Evolutionary conservation across 768 basidiomycete genomes (phyloP).

Genomic region (Dioszegia aurantiaca): DNA sequence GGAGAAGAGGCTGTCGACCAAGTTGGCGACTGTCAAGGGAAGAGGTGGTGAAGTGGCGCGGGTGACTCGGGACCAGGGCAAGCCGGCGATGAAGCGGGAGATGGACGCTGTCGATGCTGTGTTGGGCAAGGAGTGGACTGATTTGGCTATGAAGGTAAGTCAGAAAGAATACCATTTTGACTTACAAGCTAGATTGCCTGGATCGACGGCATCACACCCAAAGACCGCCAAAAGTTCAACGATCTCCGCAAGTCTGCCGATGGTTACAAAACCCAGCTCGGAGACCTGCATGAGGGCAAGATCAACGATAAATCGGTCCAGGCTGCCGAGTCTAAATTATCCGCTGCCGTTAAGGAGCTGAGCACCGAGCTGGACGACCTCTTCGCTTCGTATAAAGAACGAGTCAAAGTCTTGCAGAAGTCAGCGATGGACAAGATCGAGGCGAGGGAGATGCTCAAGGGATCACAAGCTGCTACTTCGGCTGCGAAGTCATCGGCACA

Average conservation of each 20-base stretch:
- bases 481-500: slow-evolving; percentile 11
- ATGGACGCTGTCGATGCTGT: slow-evolving; percentile 19
- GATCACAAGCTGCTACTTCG: slow-evolving; percentile 7
- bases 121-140: slow-evolving; percentile 22
- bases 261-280: slow-evolving; percentile 18
- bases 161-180: background rate
- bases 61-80: slow-evolving; percentile 8
- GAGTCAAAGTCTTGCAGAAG: slow-evolving; percentile 31
- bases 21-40: slow-evolving; percentile 24
- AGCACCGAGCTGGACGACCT: slow-evolving; percentile 40
- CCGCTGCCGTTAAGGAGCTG: slow-evolving; percentile 25
- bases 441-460: slow-evolving; percentile 29
- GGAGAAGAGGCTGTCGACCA: slow-evolving; percentile 27
- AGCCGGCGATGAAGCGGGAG: slow-evolving; percentile 14
- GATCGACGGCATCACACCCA: slow-evolving; percentile 37
- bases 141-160: slow-evolving; percentile 31
- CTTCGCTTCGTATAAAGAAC: slow-evolving; percentile 37
- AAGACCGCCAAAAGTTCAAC: slow-evolving; percentile 26
- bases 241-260: slow-evolving; percentile 9
- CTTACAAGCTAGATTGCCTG: slow-evolving; percentile 26
- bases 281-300: slow-evolving; percentile 19
- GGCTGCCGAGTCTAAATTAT: slow-evolving; percentile 15
- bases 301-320: slow-evolving; percentile 16
- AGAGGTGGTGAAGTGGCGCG: slow-evolving; percentile 26
- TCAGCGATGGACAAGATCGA: slow-evolving; percentile 39